Base-by-base conservation (phyloP, 73 alveolate species). In the Uronychia binucleata region DNA sequence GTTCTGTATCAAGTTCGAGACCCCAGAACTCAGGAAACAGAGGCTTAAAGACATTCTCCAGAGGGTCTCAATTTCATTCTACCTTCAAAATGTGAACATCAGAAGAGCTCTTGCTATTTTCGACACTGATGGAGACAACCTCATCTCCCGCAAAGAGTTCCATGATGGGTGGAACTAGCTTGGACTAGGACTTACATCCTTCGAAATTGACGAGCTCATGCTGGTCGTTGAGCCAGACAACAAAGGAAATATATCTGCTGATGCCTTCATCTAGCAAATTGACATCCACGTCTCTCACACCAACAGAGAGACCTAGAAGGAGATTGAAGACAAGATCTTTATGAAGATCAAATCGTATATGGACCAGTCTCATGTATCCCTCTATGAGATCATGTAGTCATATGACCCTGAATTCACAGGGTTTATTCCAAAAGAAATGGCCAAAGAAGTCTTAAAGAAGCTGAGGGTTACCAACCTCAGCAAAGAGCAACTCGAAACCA, bases 101-200 rank as follows among this genome's bases (percentile, higher is more conserved):
- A 83, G 90, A 83, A 83, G 90, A 75, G 90, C 90, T 14, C 75
- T 83, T 57, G 77, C 90, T 0, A n/a, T 83, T 27, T 85, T 85
- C 79, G 91, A 85, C 77, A 85, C 74, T 77, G 67, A 85, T 85
- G 91, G 91, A 35, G 91, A 85, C 77, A 86, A 86, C 1, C 28
- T 77, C 8, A 85, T 85, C 31, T 35, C 81, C 13, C 27, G 58
- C 14, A 34, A 86, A 57, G 91, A 85, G 58, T 85, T 85, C 82
- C 75, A 83, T 46, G 29, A 85, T 32, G 91, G 87, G 1, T 85
- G 86, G 87, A n/a, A 67, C 1, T 46, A 82, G 33, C 82, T 85
- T 1, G 58, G 59, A 19, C 75, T 85, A 28, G 91, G 86, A 0
- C 77, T 85, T 5, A 28, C 86, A 1, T 77, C 75, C 77, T 82